Evolutionary conservation across 495 filamentous ascomycete species (phyloP).

Genomic region (Penicillium soppii): DNA sequence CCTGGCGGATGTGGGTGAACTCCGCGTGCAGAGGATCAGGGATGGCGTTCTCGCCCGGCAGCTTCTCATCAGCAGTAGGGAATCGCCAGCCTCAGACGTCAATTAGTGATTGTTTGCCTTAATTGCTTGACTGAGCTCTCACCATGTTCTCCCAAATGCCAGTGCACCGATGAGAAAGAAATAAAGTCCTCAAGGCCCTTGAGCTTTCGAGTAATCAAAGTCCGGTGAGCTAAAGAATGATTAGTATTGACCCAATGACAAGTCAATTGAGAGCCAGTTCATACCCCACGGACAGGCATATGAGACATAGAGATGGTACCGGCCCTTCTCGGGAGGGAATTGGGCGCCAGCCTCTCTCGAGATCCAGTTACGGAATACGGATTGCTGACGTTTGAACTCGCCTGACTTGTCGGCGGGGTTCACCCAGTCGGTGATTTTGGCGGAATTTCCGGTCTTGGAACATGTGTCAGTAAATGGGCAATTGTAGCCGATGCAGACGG

Average conservation of each 20-base stretch:
- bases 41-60: constrained; percentile 55
- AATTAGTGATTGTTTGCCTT: neutral
- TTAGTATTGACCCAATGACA: neutral
- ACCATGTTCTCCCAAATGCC: constrained; percentile 65
- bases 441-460: constrained; percentile 31
- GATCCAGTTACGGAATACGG: constrained; percentile 70
- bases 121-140: neutral
- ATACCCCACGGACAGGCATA: constrained; percentile 73
- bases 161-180: constrained; percentile 64
- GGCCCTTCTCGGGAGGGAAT: constrained; percentile 65
- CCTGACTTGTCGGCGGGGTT: constrained; percentile 68
- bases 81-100: constrained; percentile 74
- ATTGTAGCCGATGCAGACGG: neutral
- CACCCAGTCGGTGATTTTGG: constrained; percentile 80
- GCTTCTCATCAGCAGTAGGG: constrained; percentile 59
- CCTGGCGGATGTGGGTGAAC: constrained; percentile 56
- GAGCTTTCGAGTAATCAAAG: constrained; percentile 63
- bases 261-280: constrained; percentile 11
- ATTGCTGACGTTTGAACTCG: constrained; percentile 83
- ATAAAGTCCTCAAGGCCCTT: constrained; percentile 69
- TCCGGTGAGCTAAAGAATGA: constrained; percentile 54
- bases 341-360: constrained; percentile 60
- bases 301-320: constrained; percentile 72
- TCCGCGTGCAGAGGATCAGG: constrained; percentile 53
- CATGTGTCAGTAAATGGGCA: neutral